Evolutionary conservation across 2,329 filamentous ascomycete species (phyloP).

Genomic region (Alternaria longipes): DNA sequence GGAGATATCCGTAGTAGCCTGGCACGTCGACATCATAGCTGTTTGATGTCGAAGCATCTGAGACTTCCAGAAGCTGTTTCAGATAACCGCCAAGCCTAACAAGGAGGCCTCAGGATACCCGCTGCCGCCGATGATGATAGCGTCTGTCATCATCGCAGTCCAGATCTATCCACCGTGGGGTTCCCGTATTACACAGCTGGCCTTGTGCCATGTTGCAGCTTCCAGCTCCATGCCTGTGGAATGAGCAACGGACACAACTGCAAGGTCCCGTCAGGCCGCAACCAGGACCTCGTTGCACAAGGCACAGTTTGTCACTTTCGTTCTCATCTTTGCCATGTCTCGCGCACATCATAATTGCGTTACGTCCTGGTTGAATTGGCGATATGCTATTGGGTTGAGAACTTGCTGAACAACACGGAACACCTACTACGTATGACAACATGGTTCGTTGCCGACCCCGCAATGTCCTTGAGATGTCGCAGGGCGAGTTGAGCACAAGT

Average conservation of each 20-base stretch:
- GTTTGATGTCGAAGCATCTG: conserved; percentile 23
- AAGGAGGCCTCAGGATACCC: background rate
- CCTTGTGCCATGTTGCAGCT: conserved; percentile 12
- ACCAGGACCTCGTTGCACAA: conserved; percentile 8
- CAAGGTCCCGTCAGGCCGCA: conserved; percentile 19
- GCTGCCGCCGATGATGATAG: background rate
- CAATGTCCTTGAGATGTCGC: background rate
- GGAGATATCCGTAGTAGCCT: background rate
- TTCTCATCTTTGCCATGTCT: background rate
- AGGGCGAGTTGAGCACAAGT: background rate
- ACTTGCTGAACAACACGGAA: background rate
- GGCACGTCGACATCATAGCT: conserved; percentile 18
- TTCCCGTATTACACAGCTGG: conserved; percentile 3
- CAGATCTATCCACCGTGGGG: background rate
- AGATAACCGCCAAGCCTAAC: conserved; percentile 11
- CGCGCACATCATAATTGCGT: background rate
- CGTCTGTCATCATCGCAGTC: background rate
- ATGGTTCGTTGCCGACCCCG: background rate
- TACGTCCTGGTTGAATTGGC: background rate
- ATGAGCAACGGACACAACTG: conserved; percentile 12
- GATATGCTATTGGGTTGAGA: background rate
- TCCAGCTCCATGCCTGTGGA: conserved; percentile 10
- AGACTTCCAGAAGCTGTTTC: conserved; percentile 41
- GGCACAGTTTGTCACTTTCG: background rate
- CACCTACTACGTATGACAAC: background rate